Evolutionary conservation across 139 green algal species (phyloP).

Genomic region (Yamagishiella unicocca): DNA sequence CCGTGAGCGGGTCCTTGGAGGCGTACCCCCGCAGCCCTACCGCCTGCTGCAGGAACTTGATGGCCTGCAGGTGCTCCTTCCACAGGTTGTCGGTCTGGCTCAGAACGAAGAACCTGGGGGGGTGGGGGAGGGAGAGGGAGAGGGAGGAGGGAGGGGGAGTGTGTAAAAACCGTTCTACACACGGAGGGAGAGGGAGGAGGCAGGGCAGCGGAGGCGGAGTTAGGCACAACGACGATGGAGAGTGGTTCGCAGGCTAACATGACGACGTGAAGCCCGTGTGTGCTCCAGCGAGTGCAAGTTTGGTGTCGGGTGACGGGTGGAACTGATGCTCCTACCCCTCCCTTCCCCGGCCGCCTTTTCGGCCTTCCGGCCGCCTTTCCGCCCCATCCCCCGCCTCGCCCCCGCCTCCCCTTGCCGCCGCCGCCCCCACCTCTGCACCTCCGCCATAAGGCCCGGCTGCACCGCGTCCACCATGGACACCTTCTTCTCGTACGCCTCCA

Average conservation of each 20-base stretch:
- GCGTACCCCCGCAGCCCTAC: conserved; percentile 92
- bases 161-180: background rate
- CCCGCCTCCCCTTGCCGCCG: background rate
- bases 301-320: no score
- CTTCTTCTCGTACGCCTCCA: conserved; percentile 88
- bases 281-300: no score
- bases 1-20: conserved; percentile 93
- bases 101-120: conserved; percentile 93
- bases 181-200: background rate
- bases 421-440: conserved; percentile 76
- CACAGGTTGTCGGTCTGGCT: conserved; percentile 96
- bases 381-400: background rate
- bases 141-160: background rate
- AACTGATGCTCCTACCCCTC: no score
- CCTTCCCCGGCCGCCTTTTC: background rate
- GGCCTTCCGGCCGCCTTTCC: background rate
- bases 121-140: background rate
- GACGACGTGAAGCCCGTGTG: no score
- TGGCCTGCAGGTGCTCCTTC: conserved; percentile 98
- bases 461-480: conserved; percentile 79
- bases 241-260: no score
- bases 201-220: background rate
- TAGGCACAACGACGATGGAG: background rate
- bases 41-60: conserved; percentile 98
- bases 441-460: conserved; percentile 85